phyloP scores from a whole-genome alignment of 176 grass and related monocot species.

The Aegilops bicornis region DNA sequence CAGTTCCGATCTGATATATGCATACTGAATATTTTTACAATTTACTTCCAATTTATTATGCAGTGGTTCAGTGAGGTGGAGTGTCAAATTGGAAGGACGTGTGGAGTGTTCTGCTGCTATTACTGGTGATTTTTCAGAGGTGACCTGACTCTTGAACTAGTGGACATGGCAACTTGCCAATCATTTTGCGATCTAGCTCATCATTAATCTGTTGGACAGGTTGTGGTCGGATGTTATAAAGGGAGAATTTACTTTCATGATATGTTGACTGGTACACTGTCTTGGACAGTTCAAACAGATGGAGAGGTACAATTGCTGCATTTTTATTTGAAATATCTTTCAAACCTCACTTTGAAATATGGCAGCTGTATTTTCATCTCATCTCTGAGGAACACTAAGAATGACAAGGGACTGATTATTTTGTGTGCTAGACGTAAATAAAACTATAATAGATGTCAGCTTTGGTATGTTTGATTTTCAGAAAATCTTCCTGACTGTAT shows the following conservation, averaged over 20 bases:
- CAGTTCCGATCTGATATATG: not conserved
- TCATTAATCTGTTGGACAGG: constrained; percentile 48
- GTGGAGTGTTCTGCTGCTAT: constrained; percentile 78
- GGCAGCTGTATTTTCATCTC: not conserved
- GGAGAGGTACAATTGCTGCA: constrained; percentile 60
- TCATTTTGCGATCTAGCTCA: constrained; percentile 9
- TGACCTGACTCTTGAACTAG: constrained; percentile 19
- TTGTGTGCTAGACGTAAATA: constrained; percentile 1
- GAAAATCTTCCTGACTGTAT: not conserved
- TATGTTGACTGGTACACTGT: constrained; percentile 55
- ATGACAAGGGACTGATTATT: not conserved
- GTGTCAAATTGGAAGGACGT: constrained; percentile 71
- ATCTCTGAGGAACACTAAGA: not conserved
- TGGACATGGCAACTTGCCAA: not conserved
- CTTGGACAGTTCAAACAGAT: constrained; percentile 77
- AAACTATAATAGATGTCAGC: not conserved
- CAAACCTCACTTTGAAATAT: not conserved
- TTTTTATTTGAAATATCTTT: not conserved
- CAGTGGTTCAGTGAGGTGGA: constrained; percentile 76
- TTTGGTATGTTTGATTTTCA: not conserved
- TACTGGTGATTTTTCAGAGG: constrained; percentile 83
- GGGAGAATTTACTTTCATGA: constrained; percentile 93
- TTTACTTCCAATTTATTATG: not conserved
- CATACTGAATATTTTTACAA: constrained; percentile 3
- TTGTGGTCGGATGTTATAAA: constrained; percentile 91